Percentiles rank a stretch among this genome's conserved stretches.
Evolutionary conservation across 2,329 filamentous ascomycete species (phyloP).

Genomic region (Canariomyces notabilis): DNA sequence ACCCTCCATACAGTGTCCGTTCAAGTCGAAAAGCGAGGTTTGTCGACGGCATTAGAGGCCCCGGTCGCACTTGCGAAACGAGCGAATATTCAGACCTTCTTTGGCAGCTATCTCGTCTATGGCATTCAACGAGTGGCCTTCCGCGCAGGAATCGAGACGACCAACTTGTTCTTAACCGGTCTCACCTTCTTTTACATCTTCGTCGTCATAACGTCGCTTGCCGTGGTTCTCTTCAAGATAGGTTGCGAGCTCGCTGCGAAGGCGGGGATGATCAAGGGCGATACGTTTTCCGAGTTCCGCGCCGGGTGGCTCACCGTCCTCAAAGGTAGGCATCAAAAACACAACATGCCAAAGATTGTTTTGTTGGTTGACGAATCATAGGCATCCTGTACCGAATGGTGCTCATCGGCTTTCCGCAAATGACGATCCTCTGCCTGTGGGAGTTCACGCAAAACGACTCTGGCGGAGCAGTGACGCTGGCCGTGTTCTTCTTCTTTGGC

Average conservation of each 20-base stretch:
- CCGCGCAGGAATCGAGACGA: conserved; percentile 68
- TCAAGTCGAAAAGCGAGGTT: conserved; percentile 57
- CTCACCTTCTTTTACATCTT: conserved; percentile 78
- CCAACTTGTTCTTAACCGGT: conserved; percentile 82
- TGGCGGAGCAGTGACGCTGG: conserved; percentile 70
- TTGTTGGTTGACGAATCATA: conserved; percentile 4
- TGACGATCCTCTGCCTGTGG: conserved; percentile 80
- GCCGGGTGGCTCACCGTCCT: conserved; percentile 81
- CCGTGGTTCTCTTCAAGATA: conserved; percentile 69
- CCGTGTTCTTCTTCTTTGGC: conserved; percentile 73
- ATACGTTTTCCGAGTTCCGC: conserved; percentile 81
- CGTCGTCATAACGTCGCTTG: conserved; percentile 62
- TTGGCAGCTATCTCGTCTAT: conserved; percentile 52
- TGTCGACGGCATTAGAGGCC: conserved; percentile 30
- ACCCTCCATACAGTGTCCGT: conserved; percentile 66
- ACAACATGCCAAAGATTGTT: not conserved
- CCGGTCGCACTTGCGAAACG: conserved; percentile 33
- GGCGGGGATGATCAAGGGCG: conserved; percentile 67
- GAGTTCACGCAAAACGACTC: conserved; percentile 76
- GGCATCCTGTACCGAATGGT: conserved; percentile 73
- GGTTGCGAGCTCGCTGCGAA: conserved; percentile 67
- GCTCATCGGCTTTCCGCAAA: conserved; percentile 79
- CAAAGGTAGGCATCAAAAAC: conserved; percentile 49
- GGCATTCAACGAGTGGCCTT: conserved; percentile 83
- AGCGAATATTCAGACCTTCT: conserved; percentile 36